Conservation (phyloP, 176 grass and related monocot genomes). For the Triticum urartu region DNA sequence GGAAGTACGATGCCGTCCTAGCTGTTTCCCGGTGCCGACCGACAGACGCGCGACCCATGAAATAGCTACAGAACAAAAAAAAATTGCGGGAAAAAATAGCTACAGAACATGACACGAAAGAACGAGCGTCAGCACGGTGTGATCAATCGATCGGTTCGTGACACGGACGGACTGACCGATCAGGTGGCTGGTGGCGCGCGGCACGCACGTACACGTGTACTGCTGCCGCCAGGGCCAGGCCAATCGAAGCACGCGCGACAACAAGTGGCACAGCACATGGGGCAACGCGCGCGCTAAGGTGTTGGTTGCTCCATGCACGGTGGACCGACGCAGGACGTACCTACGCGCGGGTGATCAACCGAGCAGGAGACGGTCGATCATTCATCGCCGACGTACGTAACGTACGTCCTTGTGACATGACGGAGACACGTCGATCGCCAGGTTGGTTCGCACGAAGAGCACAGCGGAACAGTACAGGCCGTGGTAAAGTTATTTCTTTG, state of each 20-base stretch:
- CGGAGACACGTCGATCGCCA: too few species aligned
- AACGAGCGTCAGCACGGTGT: not conserved
- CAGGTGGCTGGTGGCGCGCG: not conserved
- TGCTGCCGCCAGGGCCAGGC: not conserved
- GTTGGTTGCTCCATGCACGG: too few species aligned
- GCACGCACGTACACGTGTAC: not conserved
- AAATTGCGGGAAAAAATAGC: not conserved
- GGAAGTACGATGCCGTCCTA: not conserved
- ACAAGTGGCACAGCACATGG: not conserved
- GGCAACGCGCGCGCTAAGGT: too few species aligned
- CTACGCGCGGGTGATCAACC: too few species aligned
- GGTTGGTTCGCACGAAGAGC: too few species aligned
- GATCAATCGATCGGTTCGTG: not conserved
- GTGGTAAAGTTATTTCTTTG: not conserved
- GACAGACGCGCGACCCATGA: not conserved
- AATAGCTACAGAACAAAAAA: not conserved
- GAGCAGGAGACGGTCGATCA: too few species aligned
- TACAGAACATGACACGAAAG: not conserved
- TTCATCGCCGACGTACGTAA: too few species aligned
- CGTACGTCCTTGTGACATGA: too few species aligned
- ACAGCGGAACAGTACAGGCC: not conserved
- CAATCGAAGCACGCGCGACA: not conserved
- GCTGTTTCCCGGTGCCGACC: not conserved
- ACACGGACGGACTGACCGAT: not conserved
- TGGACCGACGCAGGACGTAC: too few species aligned